These are phyloP conservation scores for Pleurotus sapidus DNA, from an alignment of 768 basidiomycete genomes.

Conservation along the genomic window DNA sequence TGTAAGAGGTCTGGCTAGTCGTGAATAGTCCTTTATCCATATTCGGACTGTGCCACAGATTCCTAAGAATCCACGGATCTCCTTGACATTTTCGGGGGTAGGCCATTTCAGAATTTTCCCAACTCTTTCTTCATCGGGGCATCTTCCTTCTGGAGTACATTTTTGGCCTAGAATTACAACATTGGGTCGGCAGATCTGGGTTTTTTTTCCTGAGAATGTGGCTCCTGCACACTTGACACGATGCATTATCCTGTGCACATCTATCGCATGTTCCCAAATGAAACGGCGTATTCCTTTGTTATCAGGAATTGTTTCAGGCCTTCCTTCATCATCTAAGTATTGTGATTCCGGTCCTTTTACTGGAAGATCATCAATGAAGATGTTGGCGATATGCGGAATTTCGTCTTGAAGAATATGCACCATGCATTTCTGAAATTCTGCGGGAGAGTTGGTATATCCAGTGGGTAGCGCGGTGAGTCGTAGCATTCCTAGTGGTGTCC, in stretches of 20 bases:
- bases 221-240: slow-evolving; percentile 24
- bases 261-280: slow-evolving; percentile 33
- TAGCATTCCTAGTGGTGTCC: slow-evolving; percentile 30
- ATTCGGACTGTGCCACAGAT: slow-evolving; percentile 8
- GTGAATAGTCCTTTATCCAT: slow-evolving; percentile 17
- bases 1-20: slow-evolving; percentile 11
- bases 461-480: slow-evolving; percentile 30
- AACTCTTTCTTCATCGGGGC: slow-evolving; percentile 19
- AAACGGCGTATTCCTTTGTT: slow-evolving; percentile 27
- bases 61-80: too few relatives aligned
- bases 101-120: too few relatives aligned
- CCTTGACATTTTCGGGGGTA: too few relatives aligned
- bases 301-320: slow-evolving; percentile 16
- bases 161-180: slow-evolving; percentile 25
- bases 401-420: slow-evolving; percentile 29
- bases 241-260: slow-evolving; percentile 31
- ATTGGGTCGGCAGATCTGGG: slow-evolving; percentile 16
- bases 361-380: slow-evolving; percentile 13
- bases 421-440: slow-evolving; percentile 29
- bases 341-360: slow-evolving; percentile 11
- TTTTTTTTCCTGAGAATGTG: slow-evolving; percentile 26
- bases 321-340: slow-evolving; percentile 17
- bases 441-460: slow-evolving; percentile 36
- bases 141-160: slow-evolving; percentile 24
- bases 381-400: slow-evolving; percentile 14